Percentiles rank a stretch among this genome's conserved stretches.
phyloP scores from a whole-genome alignment of 768 basidiomycete genomes.

The Leccinum subtestaceum region DNA sequence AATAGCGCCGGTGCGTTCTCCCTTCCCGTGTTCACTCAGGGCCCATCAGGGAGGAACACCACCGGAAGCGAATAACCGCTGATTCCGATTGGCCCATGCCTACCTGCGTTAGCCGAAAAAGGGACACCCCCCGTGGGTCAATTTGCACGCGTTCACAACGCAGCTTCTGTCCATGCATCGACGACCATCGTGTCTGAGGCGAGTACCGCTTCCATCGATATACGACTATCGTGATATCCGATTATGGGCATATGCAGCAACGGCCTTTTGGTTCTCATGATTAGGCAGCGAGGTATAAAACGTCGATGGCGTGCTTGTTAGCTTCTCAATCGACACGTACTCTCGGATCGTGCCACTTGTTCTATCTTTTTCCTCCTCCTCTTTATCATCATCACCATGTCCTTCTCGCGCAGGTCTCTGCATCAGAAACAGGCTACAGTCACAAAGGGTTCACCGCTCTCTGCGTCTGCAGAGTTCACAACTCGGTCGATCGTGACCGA shows the following conservation, averaged over 20 bases:
- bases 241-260: neutral
- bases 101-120: neutral
- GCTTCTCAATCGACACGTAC: neutral
- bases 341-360: neutral
- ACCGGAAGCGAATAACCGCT: slow-evolving; percentile 1
- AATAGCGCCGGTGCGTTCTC: neutral
- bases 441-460: slow-evolving; percentile 12
- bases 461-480: slow-evolving; percentile 9
- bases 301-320: neutral
- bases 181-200: slow-evolving; percentile 19
- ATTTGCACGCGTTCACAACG: slow-evolving; percentile 3
- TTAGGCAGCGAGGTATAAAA: slow-evolving; percentile 16
- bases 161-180: slow-evolving; percentile 8
- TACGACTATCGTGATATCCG: slow-evolving; percentile 4
- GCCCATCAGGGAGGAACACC: neutral
- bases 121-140: neutral
- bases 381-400: slow-evolving; percentile 14
- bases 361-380: neutral
- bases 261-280: neutral
- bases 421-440: slow-evolving; percentile 10
- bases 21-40: neutral
- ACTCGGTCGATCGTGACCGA: slow-evolving; percentile 5
- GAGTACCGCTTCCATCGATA: slow-evolving; percentile 1
- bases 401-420: slow-evolving; percentile 11
- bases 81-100: neutral